Percentiles rank a stretch among this genome's conserved stretches.
phyloP scores from a whole-genome alignment of 495 filamentous ascomycete species.

The Bathelium albidoporum region DNA sequence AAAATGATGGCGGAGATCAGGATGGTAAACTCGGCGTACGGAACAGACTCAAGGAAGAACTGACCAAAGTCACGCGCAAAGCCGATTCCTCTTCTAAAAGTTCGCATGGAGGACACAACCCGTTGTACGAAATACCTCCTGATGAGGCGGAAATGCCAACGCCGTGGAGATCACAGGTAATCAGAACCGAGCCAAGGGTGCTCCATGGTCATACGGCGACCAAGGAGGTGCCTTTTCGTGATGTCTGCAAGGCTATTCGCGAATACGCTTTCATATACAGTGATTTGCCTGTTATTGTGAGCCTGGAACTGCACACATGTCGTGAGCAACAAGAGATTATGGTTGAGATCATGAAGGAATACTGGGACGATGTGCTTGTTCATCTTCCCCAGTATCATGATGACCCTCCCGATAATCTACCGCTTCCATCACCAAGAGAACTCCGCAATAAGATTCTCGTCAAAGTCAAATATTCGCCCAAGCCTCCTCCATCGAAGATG shows the following conservation, averaged over 20 bases:
- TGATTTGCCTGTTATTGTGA: slow-evolving; percentile 77
- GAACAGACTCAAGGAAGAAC: slow-evolving; percentile 16
- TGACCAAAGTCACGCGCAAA: slow-evolving; percentile 2
- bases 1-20: slow-evolving; percentile 12
- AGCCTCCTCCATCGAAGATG: slow-evolving; percentile 12
- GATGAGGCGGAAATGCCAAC: slow-evolving; percentile 27
- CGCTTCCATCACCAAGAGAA: slow-evolving; percentile 54
- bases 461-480: slow-evolving; percentile 70
- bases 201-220: slow-evolving; percentile 87
- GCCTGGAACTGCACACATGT: slow-evolving; percentile 77
- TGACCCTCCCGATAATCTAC: slow-evolving; percentile 33
- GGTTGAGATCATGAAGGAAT: slow-evolving; percentile 77
- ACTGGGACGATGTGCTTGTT: slow-evolving; percentile 62
- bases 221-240: slow-evolving; percentile 72
- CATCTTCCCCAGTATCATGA: slow-evolving; percentile 42
- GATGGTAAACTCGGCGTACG: neutral
- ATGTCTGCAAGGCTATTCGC: slow-evolving; percentile 69
- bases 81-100: neutral
- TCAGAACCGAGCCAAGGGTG: slow-evolving; percentile 58
- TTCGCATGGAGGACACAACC: neutral
- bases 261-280: slow-evolving; percentile 65
- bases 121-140: neutral
- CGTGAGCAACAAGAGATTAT: slow-evolving; percentile 73
- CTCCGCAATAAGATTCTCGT: slow-evolving; percentile 72
- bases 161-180: slow-evolving; percentile 31